These are phyloP conservation scores for Chlorella ohadii DNA, from an alignment of 139 green algal species.

Conservation along the genomic window DNA sequence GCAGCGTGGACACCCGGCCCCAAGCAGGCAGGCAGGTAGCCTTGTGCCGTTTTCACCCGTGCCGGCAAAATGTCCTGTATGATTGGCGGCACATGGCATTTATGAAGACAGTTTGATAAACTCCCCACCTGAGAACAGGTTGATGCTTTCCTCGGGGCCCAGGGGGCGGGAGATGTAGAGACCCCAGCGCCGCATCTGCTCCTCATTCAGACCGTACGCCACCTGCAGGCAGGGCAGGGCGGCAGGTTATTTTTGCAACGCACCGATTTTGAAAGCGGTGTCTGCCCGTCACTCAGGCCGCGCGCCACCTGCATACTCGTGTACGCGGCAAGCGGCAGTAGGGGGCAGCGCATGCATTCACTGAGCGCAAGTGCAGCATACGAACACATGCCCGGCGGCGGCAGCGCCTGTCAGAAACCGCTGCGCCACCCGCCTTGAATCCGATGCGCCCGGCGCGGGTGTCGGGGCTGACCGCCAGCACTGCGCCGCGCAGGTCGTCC, in stretches of 20 bases:
- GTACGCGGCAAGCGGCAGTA: too few relatives aligned
- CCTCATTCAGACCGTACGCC: conserved; percentile 52
- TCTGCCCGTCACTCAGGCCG: conserved; percentile 52
- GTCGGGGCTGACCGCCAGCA: conserved; percentile 53
- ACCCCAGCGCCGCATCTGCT: conserved; percentile 62
- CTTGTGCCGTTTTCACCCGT: too few relatives aligned
- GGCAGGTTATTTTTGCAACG: too few relatives aligned
- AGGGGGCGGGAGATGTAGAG: conserved; percentile 59
- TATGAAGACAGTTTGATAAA: too few relatives aligned
- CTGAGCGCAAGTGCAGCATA: too few relatives aligned
- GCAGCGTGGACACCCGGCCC: too few relatives aligned
- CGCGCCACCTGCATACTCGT: conserved; percentile 33
- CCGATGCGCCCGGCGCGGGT: conserved; percentile 47
- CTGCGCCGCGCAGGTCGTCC: conserved; percentile 49
- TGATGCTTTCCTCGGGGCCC: conserved; percentile 43
- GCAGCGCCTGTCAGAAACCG: not conserved
- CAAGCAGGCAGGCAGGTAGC: too few relatives aligned
- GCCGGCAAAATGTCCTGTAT: too few relatives aligned
- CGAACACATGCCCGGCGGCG: too few relatives aligned
- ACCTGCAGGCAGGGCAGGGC: conserved; percentile 34
- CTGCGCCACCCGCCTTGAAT: conserved; percentile 40
- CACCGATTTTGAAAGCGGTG: too few relatives aligned
- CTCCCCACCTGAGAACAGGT: conserved; percentile 34
- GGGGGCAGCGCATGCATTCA: too few relatives aligned
- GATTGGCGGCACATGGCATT: too few relatives aligned